Base-by-base conservation (phyloP, 805 yeast genomes). In the Metschnikowia shivogae region DNA sequence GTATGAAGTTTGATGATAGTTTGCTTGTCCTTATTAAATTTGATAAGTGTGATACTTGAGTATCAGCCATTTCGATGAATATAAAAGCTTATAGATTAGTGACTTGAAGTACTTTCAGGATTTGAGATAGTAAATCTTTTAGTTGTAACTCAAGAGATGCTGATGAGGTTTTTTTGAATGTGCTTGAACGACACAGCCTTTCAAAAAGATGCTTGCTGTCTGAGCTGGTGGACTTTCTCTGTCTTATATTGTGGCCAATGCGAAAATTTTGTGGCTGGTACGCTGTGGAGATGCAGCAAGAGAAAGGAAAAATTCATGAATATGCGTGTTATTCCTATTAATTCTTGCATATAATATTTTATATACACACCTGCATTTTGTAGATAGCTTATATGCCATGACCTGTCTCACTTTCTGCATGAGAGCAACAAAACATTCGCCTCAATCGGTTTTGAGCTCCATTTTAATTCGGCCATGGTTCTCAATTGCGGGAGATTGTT, bases 1-100 rank as follows among this genome's bases (percentile, higher is more conserved):
- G 43, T 42, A 53, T 53, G 32, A 37, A 49, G 7, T 53, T 53
- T 2, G 57, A 44, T 14, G 55, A 44, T n/a, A 53, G 46, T 42
- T 48, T 43, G 34, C 55, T 51, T 35, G 53, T 49, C 26, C 57
- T 37, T n/a, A 53, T 44, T 26, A 50, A 46, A 10, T 31, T 39
- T n/a, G 42, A 39, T 14, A 31, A 13, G 7, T 24, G 42, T 6
- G 35, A 39, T 32, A 24, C 24, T 24, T 39, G 42, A 22, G 42
- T 19, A 6, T 39, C 36, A 13, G 30, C 17, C 42, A 39, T 39
- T n/a, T 22, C 29, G 17, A 17, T 17, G 19, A 28, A 26, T 31
- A 29, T n/a, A 19, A 13, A 37, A 7, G 17, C 13, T 31, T 31
- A n/a, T 9, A 31, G 22, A 12, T 31, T 6, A 6, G 31, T 29